Base-by-base conservation (phyloP, 129 eudicot species). In the Pulicaria dysenterica region DNA sequence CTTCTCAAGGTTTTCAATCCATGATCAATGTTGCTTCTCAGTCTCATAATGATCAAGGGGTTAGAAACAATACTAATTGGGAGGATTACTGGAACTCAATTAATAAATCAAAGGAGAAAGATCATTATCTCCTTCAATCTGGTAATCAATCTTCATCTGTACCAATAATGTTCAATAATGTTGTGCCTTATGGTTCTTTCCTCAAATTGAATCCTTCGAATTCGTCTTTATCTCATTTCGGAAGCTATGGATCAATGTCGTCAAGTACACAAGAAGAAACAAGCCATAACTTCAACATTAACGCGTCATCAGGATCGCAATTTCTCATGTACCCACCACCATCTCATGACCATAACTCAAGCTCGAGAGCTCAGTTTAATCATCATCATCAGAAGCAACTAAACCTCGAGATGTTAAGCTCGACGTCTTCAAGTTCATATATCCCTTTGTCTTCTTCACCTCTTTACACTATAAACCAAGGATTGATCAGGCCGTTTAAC, bases 121-220 rank as follows among this genome's bases (percentile, higher is more conserved):
- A 87, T 80, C 55, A 40, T 56, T 73, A 67, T 19, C 58, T 68
- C 3, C 43, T 38, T 56, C 66, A 81, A 24, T 67, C 88, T 16
- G 83, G 58, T 73, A 78, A 73, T 47, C 70, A 79, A 61, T 73
- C 89, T 34, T 69, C 80, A 64, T 58, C 77, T 2, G 1, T 58
- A 7, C 73, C 81, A 19, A 60, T 71, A 47, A 68, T 82, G 79
- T 72, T 84, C 67, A 84, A 79, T 19, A 81, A 73, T 69, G 67
- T 56, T 8, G 57, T 75, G 31, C 71, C 78, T 47, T 70, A 66
- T 53, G 79, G 80, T 78, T 74, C 91, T 45, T 79, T 83, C 58
- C 49, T 81, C 9, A 78, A 83, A 73, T 72, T 87, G 83, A 85
- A 89, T 82, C 83, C 89, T 79, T 82, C 91, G 0, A 84, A 58